Evolutionary conservation across 106 monocot genomes (phyloP).

Genomic region (Xerophyta viscosa): DNA sequence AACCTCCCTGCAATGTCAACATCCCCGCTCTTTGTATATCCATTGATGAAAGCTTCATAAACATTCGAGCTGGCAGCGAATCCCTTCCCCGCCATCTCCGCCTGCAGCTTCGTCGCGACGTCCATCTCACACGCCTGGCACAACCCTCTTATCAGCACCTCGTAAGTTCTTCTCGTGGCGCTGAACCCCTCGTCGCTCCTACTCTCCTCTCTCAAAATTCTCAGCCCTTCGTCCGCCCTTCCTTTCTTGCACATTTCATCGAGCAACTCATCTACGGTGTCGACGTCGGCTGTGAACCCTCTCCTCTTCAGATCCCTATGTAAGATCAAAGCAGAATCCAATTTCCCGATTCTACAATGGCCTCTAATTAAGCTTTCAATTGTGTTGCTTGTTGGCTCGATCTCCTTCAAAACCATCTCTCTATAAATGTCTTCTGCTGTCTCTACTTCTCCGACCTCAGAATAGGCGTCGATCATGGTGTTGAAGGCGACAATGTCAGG

Average conservation of each 20-base stretch:
- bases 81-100: constrained; percentile 72
- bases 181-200: constrained; percentile 23
- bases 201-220: constrained; percentile 53
- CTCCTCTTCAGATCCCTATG: constrained; percentile 36
- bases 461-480: constrained; percentile 52
- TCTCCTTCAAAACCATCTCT: constrained; percentile 36
- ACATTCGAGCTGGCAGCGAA: constrained; percentile 25
- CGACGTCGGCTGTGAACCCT: constrained; percentile 21
- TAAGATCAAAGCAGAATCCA: constrained; percentile 25
- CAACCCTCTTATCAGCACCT: constrained; percentile 45
- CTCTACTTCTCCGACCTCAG: constrained; percentile 21
- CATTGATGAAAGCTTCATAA: constrained; percentile 43
- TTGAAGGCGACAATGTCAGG: constrained; percentile 49
- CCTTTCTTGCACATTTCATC: constrained; percentile 28
- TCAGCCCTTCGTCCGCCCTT: constrained; percentile 35
- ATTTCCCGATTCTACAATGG: constrained; percentile 21
- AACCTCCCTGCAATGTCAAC: constrained; percentile 29
- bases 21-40: constrained; percentile 31
- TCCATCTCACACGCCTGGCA: constrained; percentile 47
- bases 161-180: constrained; percentile 33
- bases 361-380: constrained; percentile 34
- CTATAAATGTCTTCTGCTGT: constrained; percentile 44
- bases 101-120: constrained; percentile 50
- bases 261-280: constrained; percentile 31
- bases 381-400: constrained; percentile 33